Base-by-base conservation (phyloP, 169 alveolate species). In the Fabrea salina region DNA sequence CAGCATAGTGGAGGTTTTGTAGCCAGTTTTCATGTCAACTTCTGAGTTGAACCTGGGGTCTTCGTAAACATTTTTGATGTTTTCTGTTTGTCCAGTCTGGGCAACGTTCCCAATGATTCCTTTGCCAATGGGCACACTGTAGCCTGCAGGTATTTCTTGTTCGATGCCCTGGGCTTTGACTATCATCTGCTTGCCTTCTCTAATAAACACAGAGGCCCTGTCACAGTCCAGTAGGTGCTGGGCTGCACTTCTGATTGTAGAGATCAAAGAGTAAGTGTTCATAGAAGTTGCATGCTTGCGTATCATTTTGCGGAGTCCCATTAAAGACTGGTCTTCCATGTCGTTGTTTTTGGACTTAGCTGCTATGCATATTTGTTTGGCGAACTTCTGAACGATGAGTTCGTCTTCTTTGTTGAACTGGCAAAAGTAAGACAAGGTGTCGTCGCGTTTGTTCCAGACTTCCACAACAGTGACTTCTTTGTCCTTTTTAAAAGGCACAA, bases 1-100 rank as follows among this genome's bases (percentile, higher is more conserved):
- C 11, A 58, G 41, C 71, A 58, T 58, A 0, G 71, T 58, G 0
- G 71, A 58, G 33, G 71, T 58, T 6, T 32, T 58, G 4, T 58
- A 58, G 41, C 71, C 71, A 37, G 76, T 66, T 13, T 33, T n/a
- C 30, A 19, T 66, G 41, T 66, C 76, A 4, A 66, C 30, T 19
- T 32, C 56, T 43, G 58, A 39, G 33, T 66, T 40, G 41, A 66
- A 66, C 2, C 76, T 32, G n/a, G 61, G 76, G 41, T 66, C 76
- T 39, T 8, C 56, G 54, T 66, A 66, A 5, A 41, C 76, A 40
- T 66, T 56, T 37, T 19, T n/a, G 35, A 66, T 43, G 33, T 66
- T 66, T 32, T 58, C 71, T 22, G 44, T 58, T n/a, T 58, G 44
- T 4, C 47, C 71, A 30, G 71, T 58, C 33, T 58, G 71, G 5